phyloP scores from a whole-genome alignment of 495 filamentous ascomycete genomes.

The Podospora appendiculata region DNA sequence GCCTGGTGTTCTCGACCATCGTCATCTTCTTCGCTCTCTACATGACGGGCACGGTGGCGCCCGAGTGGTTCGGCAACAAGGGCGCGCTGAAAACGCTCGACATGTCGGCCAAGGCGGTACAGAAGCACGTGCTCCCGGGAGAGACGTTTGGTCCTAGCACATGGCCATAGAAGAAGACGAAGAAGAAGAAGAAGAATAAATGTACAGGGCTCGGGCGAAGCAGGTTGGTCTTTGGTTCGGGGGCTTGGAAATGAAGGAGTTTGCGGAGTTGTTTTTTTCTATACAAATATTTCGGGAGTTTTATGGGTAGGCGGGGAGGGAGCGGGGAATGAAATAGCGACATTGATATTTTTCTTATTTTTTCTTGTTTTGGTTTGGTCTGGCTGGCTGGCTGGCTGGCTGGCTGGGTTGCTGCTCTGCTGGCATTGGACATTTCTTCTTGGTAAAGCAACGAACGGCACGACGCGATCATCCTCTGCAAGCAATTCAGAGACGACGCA shows the following conservation, averaged over 20 bases:
- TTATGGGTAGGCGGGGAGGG: not conserved
- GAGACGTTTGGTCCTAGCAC: constrained; percentile 39
- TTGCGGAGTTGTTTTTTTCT: not conserved
- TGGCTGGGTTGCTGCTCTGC: not conserved
- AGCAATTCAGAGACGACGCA: too few relatives aligned
- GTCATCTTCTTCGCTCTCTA: constrained; percentile 65
- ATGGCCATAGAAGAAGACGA: constrained; percentile 29
- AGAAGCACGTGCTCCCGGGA: constrained; percentile 22
- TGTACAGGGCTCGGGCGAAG: not conserved
- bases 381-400: not conserved
- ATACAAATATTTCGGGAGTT: not conserved
- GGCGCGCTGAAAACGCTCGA: constrained; percentile 36
- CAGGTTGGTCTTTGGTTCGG: not conserved
- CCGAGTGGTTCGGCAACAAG: constrained; percentile 61
- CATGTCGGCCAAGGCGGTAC: constrained; percentile 23
- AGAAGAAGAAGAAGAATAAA: not conserved
- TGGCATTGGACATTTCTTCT: too few relatives aligned
- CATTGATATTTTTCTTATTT: too few relatives aligned
- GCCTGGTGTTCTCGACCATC: constrained; percentile 57
- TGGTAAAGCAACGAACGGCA: too few relatives aligned
- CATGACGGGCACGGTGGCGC: constrained; percentile 41
- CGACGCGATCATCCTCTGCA: too few relatives aligned
- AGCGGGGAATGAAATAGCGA: not conserved
- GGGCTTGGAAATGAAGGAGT: not conserved
- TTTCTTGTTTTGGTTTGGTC: not conserved